Evolutionary conservation across 495 filamentous ascomycete genomes (phyloP), one percentile per base, ranked within the genome.

Genomic region (Xylaria scruposa): DNA sequence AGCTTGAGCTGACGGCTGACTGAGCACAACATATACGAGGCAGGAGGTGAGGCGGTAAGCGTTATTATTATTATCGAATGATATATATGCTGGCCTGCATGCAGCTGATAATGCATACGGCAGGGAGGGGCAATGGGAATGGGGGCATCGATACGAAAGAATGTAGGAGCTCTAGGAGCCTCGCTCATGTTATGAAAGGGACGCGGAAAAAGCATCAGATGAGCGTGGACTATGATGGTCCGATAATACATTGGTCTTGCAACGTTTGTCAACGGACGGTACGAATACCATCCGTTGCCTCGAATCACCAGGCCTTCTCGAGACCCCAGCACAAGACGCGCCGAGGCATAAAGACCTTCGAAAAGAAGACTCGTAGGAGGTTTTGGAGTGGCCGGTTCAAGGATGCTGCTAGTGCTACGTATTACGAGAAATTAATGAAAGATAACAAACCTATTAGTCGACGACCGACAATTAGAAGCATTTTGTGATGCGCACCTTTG

Each of bases 141-240:
- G n/a, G 58, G 31, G 33, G n/a, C 12, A 63, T 21, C 33, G n/a
- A 21, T 38, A 61, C 17, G 33, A 40, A 24, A 33, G 13, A 6
- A 83, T 87, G 85, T 87, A 75, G 85, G 85, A 86, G 75, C 85
- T 73, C 83, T 82, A 77, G 85, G 85, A 87, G 85, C 85, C 85
- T 80, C 85, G 81, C 82, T 82, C 76, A 79, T 77, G 84, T 85
- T 62, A 73, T 40, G 70, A 81, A 74, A 75, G 78, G 74, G 71
- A 62, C 44, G 69, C 72, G 46, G 26, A 58, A 78, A 66, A 66
- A 42, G 66, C 60, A 76, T 70, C 68, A 81, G 80, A 78, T 80
- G 79, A 83, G 78, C 81, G 78, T 75, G 85, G 85, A 87, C 85
- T 87, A 87, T 87, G 85, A 87, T 82, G 85, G 85, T 80, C 83